Conservation (phyloP, 495 filamentous ascomycete genomes). For the Alectoria sarmentosa region DNA sequence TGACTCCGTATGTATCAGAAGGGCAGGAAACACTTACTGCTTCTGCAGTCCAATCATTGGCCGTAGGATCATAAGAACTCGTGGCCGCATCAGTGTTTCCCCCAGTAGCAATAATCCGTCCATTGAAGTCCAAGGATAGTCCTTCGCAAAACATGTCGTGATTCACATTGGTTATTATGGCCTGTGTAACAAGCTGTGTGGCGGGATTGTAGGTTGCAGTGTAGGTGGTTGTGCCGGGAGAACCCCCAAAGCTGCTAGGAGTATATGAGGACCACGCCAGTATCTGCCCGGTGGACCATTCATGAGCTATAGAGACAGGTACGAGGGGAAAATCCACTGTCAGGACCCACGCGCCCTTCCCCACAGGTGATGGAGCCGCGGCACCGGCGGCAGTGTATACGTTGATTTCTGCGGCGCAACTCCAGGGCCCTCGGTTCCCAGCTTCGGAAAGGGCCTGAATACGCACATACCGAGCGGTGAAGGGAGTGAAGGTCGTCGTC, state of each 20-base stretch:
- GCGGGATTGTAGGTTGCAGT: constrained; percentile 35
- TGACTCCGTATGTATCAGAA: background rate
- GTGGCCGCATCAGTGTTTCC: constrained; percentile 40
- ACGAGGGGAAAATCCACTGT: constrained; percentile 48
- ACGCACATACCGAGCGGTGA: constrained; percentile 35
- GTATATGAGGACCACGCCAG: constrained; percentile 40
- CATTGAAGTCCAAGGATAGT: constrained; percentile 43
- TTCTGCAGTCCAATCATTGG: constrained; percentile 15
- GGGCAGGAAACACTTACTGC: constrained; percentile 7
- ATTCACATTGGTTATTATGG: constrained; percentile 37
- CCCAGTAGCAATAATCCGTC: constrained; percentile 46
- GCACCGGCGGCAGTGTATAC: constrained; percentile 12
- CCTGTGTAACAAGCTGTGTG: constrained; percentile 29
- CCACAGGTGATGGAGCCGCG: constrained; percentile 13
- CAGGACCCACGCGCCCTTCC: constrained; percentile 36
- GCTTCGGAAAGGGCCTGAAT: constrained; percentile 34
- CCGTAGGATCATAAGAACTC: constrained; percentile 35
- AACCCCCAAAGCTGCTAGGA: constrained; percentile 33
- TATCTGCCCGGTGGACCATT: constrained; percentile 34
- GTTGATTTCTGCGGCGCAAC: constrained; percentile 34
- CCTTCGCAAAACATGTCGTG: constrained; percentile 61
- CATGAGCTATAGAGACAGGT: constrained; percentile 36
- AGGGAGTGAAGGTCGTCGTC: constrained; percentile 35
- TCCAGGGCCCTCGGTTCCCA: constrained; percentile 30
- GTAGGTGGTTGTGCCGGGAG: constrained; percentile 37